Percentiles rank a stretch among this genome's conserved stretches.
These are phyloP conservation scores for Apiospora arundinis DNA, from an alignment of 2,329 filamentous ascomycete species.

Conservation along the genomic window DNA sequence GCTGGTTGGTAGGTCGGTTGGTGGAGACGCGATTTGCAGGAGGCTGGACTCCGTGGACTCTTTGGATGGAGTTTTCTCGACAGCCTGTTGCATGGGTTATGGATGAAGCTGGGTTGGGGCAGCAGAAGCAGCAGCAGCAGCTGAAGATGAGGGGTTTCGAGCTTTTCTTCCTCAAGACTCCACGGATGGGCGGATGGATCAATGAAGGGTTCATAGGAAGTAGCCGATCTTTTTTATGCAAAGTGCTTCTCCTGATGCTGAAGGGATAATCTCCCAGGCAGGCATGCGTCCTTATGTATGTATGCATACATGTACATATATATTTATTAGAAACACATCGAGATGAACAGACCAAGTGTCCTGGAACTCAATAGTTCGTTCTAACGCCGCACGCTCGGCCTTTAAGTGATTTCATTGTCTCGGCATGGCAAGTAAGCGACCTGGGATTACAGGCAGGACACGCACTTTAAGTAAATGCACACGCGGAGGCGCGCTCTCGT, in stretches of 20 bases:
- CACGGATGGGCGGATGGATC: no score
- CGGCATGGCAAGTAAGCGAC: neutral
- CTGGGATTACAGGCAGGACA: neutral
- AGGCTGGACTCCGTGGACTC: slow-evolving; percentile 6
- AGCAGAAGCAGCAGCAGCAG: slow-evolving; percentile 11
- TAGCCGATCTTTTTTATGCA: neutral
- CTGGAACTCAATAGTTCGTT: slow-evolving; percentile 1
- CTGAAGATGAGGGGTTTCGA: neutral
- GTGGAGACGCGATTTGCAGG: slow-evolving; percentile 19
- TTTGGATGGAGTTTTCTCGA: neutral
- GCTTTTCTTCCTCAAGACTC: neutral
- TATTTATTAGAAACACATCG: neutral
- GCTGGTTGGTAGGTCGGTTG: neutral
- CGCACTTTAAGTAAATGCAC: neutral
- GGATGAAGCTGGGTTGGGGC: slow-evolving; percentile 14
- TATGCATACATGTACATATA: neutral
- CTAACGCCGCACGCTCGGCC: neutral
- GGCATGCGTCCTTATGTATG: no score
- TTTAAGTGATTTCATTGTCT: slow-evolving; percentile 14
- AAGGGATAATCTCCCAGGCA: neutral
- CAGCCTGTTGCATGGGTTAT: neutral
- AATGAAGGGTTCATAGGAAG: neutral
- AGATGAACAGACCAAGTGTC: neutral
- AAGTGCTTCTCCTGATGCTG: neutral
- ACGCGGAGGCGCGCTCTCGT: neutral